Percentiles rank a stretch among this genome's conserved stretches.
These are phyloP conservation scores for Beauveria medogensis DNA, from an alignment of 2,329 filamentous ascomycete genomes.

Conservation along the genomic window DNA sequence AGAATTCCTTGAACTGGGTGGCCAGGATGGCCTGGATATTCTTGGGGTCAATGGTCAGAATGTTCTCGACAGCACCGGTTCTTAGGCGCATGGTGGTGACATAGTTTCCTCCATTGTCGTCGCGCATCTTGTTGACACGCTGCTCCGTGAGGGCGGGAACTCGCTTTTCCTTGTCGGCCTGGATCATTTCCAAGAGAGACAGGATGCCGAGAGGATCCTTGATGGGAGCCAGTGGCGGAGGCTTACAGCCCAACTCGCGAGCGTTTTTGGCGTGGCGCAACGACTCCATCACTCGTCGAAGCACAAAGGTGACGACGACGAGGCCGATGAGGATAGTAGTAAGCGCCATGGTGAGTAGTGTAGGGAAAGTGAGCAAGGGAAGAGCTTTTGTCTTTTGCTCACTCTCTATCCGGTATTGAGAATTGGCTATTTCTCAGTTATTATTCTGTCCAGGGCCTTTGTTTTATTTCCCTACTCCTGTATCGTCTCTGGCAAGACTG, in stretches of 20 bases:
- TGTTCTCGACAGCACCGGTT: neutral
- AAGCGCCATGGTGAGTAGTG: conserved; percentile 1
- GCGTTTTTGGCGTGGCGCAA: conserved; percentile 9
- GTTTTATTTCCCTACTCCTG: neutral
- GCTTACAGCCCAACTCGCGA: conserved; percentile 16
- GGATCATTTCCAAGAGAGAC: conserved; percentile 12
- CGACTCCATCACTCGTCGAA: conserved; percentile 3
- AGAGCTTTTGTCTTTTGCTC: neutral
- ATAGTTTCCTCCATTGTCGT: conserved; percentile 15
- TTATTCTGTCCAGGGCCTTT: neutral
- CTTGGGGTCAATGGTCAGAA: conserved; percentile 20
- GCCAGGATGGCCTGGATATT: conserved; percentile 24
- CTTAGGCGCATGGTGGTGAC: conserved; percentile 11
- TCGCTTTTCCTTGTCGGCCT: conserved; percentile 15
- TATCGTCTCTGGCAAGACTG: conserved; percentile 2
- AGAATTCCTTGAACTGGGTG: conserved; percentile 21
- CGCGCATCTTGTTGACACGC: conserved; percentile 11
- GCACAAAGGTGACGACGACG: conserved; percentile 4
- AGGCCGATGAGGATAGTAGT: conserved; percentile 3
- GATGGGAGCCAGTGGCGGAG: conserved; percentile 7
- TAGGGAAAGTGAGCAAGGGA: neutral
- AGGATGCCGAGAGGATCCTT: conserved; percentile 16
- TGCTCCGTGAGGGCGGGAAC: conserved; percentile 13
- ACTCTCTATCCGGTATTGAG: neutral
- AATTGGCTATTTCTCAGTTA: neutral